Evolutionary conservation across 495 filamentous ascomycete species (phyloP), one percentile per base, ranked within the genome.

Genomic region (Penicillium cinerascens): DNA sequence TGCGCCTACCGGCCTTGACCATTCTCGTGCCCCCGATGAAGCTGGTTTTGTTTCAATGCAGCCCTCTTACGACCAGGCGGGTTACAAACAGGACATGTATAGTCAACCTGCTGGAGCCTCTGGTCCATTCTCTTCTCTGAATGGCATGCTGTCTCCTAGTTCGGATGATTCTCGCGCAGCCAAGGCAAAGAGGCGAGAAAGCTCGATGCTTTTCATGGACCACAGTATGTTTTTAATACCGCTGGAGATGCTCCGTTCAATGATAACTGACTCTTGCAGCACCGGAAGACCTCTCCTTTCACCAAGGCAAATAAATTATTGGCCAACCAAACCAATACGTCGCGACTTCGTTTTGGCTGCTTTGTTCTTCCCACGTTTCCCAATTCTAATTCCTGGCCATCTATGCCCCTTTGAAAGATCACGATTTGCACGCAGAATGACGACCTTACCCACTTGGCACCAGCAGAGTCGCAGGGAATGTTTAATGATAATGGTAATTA

Each of bases 41-140:
- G 83, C 78, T 13, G 83, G 84, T 6, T 86, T 87, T 62, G 77
- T 83, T 15, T 78, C 83, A 0, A 65, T 86, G 47, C 78, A 84
- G 41, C 81, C 80, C 7, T 75, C 74, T n/a, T 86, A 87, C 59
- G 79, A 84, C 22, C 61, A 65, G 40, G 39, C 42, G 22, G 37
- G 52, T 13, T 59, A 56, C 11, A 59, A 54, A 39, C 44, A 55
- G 13, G 71, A 75, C 9, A 51, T 54, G 41, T 61, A 67, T 47
- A 65, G 63, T 39, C 60, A 63, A 23, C 37, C 54, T 20, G 55
- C 51, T 17, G 54, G 59, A 16, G 46, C 51, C 25, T 56, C 52
- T 36, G 50, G 65, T 43, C 69, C 71, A 49, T 75, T 72, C 49
- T 65, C 54, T 43, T 66, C 76, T 20, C 58, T 73, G 54, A 68